Conservation (phyloP, 352 stramenopile species). For the Pythium dissotocum region DNA sequence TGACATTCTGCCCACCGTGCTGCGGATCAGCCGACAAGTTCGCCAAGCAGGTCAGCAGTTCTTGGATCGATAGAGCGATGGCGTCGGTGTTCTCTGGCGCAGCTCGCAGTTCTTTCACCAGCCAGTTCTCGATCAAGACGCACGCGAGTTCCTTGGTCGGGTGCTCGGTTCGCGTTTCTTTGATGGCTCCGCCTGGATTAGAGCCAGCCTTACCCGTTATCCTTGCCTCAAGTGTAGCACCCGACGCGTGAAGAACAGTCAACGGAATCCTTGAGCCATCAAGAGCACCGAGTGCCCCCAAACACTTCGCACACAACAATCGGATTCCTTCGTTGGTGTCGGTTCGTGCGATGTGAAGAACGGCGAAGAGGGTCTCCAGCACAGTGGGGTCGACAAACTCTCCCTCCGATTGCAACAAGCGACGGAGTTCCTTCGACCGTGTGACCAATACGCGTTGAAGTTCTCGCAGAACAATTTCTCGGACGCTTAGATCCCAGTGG, state of each 20-base stretch:
- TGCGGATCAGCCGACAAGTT: conserved; percentile 75
- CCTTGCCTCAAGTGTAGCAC: background rate
- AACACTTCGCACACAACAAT: conserved; percentile 65
- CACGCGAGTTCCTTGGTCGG: conserved; percentile 82
- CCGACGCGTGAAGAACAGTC: conserved; percentile 56
- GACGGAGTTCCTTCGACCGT: conserved; percentile 58
- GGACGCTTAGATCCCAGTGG: conserved; percentile 78
- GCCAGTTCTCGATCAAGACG: conserved; percentile 77
- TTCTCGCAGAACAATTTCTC: conserved; percentile 74
- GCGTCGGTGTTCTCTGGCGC: conserved; percentile 82
- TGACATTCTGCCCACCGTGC: conserved; percentile 57
- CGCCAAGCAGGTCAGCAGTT: conserved; percentile 80
- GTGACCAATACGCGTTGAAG: conserved; percentile 65
- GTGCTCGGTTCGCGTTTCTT: conserved; percentile 59
- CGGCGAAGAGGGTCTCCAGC: conserved; percentile 58
- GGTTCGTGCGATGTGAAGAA: conserved; percentile 64
- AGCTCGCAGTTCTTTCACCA: conserved; percentile 84
- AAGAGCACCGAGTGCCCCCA: conserved; percentile 79
- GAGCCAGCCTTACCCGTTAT: background rate
- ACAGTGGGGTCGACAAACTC: conserved; percentile 67
- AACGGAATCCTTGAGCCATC: conserved; percentile 76
- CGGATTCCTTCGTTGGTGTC: conserved; percentile 72
- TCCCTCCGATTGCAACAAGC: conserved; percentile 71
- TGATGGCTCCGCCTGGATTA: background rate
- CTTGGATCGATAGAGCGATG: conserved; percentile 84